Base-by-base conservation (phyloP, 2,329 filamentous ascomycete genomes). In the Aspergillus persii region DNA sequence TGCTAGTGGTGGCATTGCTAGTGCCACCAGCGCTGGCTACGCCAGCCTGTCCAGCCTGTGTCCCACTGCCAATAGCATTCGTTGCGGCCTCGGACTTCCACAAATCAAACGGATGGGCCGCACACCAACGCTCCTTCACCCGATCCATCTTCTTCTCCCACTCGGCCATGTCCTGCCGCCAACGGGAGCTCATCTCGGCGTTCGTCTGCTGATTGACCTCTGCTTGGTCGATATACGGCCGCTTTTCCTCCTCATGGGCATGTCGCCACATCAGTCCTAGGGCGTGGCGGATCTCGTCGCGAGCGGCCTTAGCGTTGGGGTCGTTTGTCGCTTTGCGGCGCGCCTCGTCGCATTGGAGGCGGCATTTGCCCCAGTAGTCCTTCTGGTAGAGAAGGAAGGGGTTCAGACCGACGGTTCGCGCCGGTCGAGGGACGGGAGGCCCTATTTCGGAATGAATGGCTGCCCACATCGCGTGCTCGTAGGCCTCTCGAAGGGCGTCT, bases 261-360 rank as follows among this genome's bases (percentile, higher is more conserved):
- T 90, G 89, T 66, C 89, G 91, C 95, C 95, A 99, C 88, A 95
- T 93, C 71, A 89, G 89, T 30, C 93, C 93, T 8, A 95, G 86
- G 72, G 92, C 91, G 53, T 88, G 85, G 36, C 95, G 90, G 57
- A 98, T 90, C 69, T 96, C 91, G 68, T 87, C 83, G 47, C 85
- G 82, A 2, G 81, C 79, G 2, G 83, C 84, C 67, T 92, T 96
- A 6, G 89, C 87, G 48, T 85, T 82, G 0, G 86, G 79, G 65
- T 89, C 88, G 9, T 85, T 85, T 54, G 87, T 88, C 33, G 85
- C 83, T 3, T 84, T 80, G 57, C 84, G 83, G 30, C 88, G 85
- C n/a, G 84, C 85, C 54, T 88, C 85, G n/a, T 92, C 87, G 69
- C 87, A 89, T 68, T 89, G 83, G 3, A 83, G 76, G 69, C 87